phyloP scores from a whole-genome alignment of 495 filamentous ascomycete genomes.

The Echria macrotheca region DNA sequence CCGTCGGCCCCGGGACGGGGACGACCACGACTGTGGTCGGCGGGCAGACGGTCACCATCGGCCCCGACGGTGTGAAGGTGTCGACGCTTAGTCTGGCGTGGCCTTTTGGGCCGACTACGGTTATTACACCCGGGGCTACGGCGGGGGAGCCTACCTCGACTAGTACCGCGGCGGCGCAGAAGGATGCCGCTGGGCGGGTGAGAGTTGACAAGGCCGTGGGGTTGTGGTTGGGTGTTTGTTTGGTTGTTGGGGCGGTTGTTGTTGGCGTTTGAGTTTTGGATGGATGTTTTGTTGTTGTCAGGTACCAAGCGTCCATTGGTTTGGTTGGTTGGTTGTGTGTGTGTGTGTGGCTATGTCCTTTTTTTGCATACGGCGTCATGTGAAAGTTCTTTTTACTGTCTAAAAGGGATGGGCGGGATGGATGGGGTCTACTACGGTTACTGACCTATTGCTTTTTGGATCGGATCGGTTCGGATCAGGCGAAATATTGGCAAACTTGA shows the following conservation, averaged over 20 bases:
- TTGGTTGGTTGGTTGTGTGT: too few species aligned
- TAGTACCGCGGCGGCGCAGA: neutral
- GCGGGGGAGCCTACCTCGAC: conserved; percentile 15
- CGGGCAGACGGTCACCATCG: conserved; percentile 43
- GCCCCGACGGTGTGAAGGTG: conserved; percentile 40
- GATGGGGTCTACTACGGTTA: neutral
- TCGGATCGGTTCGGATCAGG: too few species aligned
- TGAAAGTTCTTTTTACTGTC: too few species aligned
- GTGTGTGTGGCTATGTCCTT: too few species aligned
- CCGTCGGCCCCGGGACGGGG: conserved; percentile 30
- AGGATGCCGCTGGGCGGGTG: conserved; percentile 4
- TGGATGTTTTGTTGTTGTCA: too few species aligned
- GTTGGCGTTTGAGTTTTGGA: conserved; percentile 17
- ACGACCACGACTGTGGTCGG: conserved; percentile 36
- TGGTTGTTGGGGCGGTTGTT: conserved; percentile 22
- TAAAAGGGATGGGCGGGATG: too few species aligned
- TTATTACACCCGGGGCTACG: conserved; percentile 10
- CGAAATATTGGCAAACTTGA: too few species aligned
- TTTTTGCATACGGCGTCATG: too few species aligned
- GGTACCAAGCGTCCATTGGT: too few species aligned
- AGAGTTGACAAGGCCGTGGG: conserved; percentile 6
- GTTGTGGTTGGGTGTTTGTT: conserved; percentile 6
- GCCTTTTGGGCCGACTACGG: conserved; percentile 36
- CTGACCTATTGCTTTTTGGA: neutral
- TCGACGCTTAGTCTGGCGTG: conserved; percentile 36